Evolutionary conservation across 2,329 filamentous ascomycete genomes (phyloP).

Genomic region (Arthrobotrys iridis): DNA sequence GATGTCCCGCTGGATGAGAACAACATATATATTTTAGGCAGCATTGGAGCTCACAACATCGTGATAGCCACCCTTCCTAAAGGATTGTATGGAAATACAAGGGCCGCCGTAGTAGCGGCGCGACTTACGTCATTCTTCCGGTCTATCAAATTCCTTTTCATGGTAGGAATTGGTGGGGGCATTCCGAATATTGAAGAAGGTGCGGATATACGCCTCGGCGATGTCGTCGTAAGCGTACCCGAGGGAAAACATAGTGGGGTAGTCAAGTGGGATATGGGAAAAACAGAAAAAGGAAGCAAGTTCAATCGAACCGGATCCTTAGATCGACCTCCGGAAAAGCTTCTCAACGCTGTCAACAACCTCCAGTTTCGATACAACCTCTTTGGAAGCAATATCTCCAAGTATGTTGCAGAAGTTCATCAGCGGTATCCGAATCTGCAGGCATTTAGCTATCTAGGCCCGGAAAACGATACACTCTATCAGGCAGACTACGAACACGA

Average conservation of each 20-base stretch:
- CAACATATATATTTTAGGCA: not conserved
- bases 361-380: not conserved
- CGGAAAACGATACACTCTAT: not conserved
- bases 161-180: not conserved
- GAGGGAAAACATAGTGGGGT: not conserved
- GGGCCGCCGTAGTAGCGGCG: not conserved
- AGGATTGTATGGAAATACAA: not conserved
- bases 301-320: not conserved
- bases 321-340: not conserved
- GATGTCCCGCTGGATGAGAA: not conserved
- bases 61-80: not conserved
- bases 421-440: not conserved
- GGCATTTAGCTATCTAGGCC: not conserved
- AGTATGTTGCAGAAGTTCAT: not conserved
- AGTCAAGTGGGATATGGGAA: conserved; percentile 6
- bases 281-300: not conserved
- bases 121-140: not conserved
- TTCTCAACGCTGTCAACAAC: not conserved
- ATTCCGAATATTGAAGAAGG: not conserved
- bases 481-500: not conserved
- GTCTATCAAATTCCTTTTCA: not conserved
- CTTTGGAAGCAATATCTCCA: not conserved
- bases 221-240: conserved; percentile 22
- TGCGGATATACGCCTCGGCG: conserved; percentile 7
- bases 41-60: not conserved